Percentiles rank a stretch among this genome's conserved stretches.
Evolutionary conservation across 1,139 yeast species (phyloP).

Genomic region (Candida glucosophila): DNA sequence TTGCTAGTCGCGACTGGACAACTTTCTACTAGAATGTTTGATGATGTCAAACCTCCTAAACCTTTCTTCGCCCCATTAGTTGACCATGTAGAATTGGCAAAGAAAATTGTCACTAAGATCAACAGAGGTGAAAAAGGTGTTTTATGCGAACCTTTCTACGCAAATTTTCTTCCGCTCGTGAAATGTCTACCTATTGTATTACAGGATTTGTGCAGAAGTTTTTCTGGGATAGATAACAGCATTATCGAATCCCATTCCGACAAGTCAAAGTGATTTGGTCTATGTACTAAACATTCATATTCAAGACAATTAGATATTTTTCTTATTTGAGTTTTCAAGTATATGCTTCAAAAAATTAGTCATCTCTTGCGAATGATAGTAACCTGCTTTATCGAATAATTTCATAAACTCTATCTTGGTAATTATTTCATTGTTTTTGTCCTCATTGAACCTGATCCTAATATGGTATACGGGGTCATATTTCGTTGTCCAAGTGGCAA

Average conservation of each 20-base stretch:
- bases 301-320: slow-evolving; percentile 5
- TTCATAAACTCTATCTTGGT: slow-evolving; percentile 29
- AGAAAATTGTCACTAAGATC: slow-evolving; percentile 29
- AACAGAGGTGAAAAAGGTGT: slow-evolving; percentile 45
- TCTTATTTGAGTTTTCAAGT: slow-evolving; percentile 15
- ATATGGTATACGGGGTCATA: slow-evolving; percentile 38
- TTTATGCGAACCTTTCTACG: slow-evolving; percentile 51
- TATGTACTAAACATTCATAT: not conserved
- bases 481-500: slow-evolving; percentile 30
- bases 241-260: too few relatives aligned
- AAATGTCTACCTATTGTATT: slow-evolving; percentile 44
- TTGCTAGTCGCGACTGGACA: slow-evolving; percentile 63
- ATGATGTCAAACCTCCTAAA: slow-evolving; percentile 50
- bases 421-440: slow-evolving; percentile 10
- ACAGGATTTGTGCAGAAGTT: slow-evolving; percentile 37
- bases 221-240: slow-evolving; percentile 46
- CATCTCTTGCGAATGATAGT: slow-evolving; percentile 32
- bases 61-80: slow-evolving; percentile 60
- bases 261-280: too few relatives aligned
- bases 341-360: slow-evolving; percentile 20
- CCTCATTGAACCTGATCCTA: slow-evolving; percentile 20
- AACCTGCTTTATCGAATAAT: slow-evolving; percentile 42
- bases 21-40: slow-evolving; percentile 52
- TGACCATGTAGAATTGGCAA: slow-evolving; percentile 33
- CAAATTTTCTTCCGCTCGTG: slow-evolving; percentile 46